Evolutionary conservation across 2,329 filamentous ascomycete species (phyloP).

Genomic region (Colletotrichum brevisporum): DNA sequence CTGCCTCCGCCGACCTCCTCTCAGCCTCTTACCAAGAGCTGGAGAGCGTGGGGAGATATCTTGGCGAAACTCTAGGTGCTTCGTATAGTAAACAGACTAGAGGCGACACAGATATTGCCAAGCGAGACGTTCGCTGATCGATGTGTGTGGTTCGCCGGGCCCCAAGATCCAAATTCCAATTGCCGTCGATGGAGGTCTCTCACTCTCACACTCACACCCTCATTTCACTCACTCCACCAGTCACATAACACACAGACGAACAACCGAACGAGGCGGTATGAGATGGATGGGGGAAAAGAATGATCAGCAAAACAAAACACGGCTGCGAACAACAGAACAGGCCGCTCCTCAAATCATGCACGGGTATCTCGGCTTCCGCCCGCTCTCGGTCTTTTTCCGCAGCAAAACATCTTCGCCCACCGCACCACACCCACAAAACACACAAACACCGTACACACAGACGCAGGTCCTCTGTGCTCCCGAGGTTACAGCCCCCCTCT

Average conservation of each 20-base stretch:
- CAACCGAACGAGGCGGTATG: background rate
- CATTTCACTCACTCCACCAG: background rate
- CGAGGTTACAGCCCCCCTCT: background rate
- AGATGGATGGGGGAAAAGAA: background rate
- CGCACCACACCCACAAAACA: slow-evolving; percentile 8
- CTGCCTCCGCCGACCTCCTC: background rate
- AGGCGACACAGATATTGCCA: background rate
- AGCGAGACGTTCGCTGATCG: slow-evolving; percentile 13
- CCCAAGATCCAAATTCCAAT: background rate
- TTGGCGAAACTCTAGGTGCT: slow-evolving; percentile 15
- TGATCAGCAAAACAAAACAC: background rate
- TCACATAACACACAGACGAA: slow-evolving; percentile 1
- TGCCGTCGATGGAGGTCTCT: no score
- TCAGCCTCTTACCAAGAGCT: background rate
- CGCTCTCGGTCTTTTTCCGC: slow-evolving; percentile 15
- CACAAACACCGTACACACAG: slow-evolving; percentile 7
- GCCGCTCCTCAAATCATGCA: slow-evolving; percentile 16
- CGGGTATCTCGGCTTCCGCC: slow-evolving; percentile 38
- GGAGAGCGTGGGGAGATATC: background rate
- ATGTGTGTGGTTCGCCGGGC: background rate
- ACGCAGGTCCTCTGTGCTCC: background rate
- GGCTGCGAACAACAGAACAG: background rate
- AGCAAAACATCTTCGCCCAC: background rate
- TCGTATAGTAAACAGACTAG: background rate
- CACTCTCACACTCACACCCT: background rate